Evolutionary conservation across 495 filamentous ascomycete genomes (phyloP).

Genomic region (Podospora bellae-mahoneyi): DNA sequence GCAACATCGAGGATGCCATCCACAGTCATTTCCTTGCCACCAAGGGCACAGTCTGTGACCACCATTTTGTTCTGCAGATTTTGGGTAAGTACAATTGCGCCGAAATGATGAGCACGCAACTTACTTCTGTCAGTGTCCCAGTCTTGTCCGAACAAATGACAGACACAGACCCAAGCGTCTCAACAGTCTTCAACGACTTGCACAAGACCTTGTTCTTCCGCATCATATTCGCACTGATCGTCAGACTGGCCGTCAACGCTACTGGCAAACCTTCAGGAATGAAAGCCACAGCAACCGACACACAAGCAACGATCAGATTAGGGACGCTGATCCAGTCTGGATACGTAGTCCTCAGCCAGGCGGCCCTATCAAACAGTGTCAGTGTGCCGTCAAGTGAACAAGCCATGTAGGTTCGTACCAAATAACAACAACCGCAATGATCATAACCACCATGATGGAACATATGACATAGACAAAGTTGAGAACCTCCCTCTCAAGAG

Average conservation of each 20-base stretch:
- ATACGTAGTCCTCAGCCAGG: conserved; percentile 59
- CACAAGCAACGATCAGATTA: conserved; percentile 61
- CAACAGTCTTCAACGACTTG: conserved; percentile 65
- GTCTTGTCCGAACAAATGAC: conserved; percentile 71
- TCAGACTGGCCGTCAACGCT: conserved; percentile 55
- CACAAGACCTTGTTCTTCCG: conserved; percentile 60
- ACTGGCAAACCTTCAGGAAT: conserved; percentile 71
- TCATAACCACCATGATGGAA: conserved; percentile 51
- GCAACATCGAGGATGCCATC: conserved; percentile 40
- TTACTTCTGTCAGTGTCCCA: conserved; percentile 60
- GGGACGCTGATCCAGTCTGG: conserved; percentile 65
- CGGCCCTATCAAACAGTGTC: conserved; percentile 46
- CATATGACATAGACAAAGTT: conserved; percentile 65
- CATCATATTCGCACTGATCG: conserved; percentile 61
- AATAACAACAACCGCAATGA: conserved; percentile 53
- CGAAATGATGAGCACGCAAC: neutral
- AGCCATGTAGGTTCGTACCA: conserved; percentile 44
- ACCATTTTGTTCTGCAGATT: conserved; percentile 54
- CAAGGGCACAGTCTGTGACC: conserved; percentile 54
- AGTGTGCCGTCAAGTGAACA: neutral
- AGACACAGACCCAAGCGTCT: conserved; percentile 64
- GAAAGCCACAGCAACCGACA: conserved; percentile 68
- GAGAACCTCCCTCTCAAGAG: conserved; percentile 65
- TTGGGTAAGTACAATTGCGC: neutral
- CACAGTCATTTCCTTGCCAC: conserved; percentile 37